phyloP scores from a whole-genome alignment of 139 green algal genomes.

The Chlorella sp. region DNA sequence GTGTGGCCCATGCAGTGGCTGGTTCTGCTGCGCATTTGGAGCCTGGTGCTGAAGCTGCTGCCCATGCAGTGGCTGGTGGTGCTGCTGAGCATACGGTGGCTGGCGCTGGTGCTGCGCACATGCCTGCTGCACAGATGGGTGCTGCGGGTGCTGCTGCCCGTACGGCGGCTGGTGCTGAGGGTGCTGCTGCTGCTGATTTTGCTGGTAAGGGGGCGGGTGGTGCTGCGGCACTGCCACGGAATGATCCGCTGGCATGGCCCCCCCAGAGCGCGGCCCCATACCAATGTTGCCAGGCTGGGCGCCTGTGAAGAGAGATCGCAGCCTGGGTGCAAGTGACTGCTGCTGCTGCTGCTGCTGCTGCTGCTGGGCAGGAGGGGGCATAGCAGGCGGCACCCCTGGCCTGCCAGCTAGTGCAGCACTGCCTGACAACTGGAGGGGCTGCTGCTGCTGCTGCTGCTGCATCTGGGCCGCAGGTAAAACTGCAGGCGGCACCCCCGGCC shows the following conservation, averaged over 20 bases:
- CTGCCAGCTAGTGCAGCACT: too few species aligned
- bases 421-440: neutral
- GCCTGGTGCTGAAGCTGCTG: neutral
- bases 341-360: neutral
- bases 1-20: neutral
- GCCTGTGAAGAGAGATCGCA: neutral
- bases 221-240: neutral
- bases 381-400: neutral
- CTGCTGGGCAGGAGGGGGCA: neutral
- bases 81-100: neutral
- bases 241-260: neutral
- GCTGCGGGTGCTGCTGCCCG: neutral
- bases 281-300: neutral
- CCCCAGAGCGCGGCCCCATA: neutral
- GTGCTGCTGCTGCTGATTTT: neutral
- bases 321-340: neutral
- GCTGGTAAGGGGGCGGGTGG: neutral
- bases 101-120: neutral
- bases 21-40: neutral
- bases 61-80: neutral
- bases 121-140: neutral
- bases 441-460: neutral
- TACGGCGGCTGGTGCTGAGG: neutral
- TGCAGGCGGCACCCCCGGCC: too few species aligned
- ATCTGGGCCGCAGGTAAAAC: too few species aligned